Evolutionary conservation across 179 eudicot species (phyloP).

Genomic region (Drosera spatulata): DNA sequence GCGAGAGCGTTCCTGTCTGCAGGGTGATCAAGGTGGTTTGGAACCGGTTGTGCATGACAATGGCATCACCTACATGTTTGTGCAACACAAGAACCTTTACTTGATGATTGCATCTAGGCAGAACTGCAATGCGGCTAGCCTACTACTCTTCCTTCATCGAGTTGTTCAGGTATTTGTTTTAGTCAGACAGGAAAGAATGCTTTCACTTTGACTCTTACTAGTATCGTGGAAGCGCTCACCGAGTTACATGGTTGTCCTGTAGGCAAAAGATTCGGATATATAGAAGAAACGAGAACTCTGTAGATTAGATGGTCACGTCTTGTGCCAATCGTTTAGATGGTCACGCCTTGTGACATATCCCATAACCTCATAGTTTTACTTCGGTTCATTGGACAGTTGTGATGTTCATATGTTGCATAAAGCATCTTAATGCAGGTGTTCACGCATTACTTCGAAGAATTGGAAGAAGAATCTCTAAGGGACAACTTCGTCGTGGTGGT

Average conservation of each 20-base stretch:
- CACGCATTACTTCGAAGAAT: constrained; percentile 85
- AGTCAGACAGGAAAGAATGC: too few species aligned
- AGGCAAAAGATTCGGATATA: too few species aligned
- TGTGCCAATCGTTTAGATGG: too few species aligned
- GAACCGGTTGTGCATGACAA: constrained; percentile 77
- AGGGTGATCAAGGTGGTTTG: constrained; percentile 80
- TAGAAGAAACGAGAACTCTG: too few species aligned
- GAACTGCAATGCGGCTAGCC: constrained; percentile 92
- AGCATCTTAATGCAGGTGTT: constrained; percentile 10
- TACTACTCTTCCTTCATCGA: constrained; percentile 81
- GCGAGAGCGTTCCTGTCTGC: constrained; percentile 1
- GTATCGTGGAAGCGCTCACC: too few species aligned
- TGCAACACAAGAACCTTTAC: constrained; percentile 87
- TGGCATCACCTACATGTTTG: constrained; percentile 82
- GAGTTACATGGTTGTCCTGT: too few species aligned
- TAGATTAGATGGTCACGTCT: too few species aligned
- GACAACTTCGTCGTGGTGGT: constrained; percentile 98
- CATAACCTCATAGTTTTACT: too few species aligned
- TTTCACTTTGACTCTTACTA: too few species aligned
- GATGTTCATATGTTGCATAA: too few species aligned
- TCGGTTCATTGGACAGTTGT: too few species aligned
- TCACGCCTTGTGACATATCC: too few species aligned
- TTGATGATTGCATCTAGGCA: constrained; percentile 76
- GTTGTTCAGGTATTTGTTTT: constrained; percentile 47
- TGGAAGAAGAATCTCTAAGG: constrained; percentile 93